phyloP scores from a whole-genome alignment of 2,329 filamentous ascomycete species.

The Rachicladosporium sp. region DNA sequence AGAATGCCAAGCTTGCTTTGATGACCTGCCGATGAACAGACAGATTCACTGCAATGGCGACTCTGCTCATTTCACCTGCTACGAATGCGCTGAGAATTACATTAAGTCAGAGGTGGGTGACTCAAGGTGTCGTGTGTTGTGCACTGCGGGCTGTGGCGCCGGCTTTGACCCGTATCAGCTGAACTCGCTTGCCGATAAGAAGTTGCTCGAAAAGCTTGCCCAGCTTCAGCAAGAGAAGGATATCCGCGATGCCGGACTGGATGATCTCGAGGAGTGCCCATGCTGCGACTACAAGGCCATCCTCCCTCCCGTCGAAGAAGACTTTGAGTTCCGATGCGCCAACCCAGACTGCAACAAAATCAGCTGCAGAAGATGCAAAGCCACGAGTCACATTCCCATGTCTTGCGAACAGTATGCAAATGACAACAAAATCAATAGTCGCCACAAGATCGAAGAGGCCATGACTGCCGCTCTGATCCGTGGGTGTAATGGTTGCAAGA shows the following conservation, averaged over 20 bases:
- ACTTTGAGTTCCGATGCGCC: conserved; percentile 63
- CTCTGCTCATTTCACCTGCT: conserved; percentile 55
- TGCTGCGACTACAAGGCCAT: conserved; percentile 74
- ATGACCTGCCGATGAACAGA: conserved; percentile 51
- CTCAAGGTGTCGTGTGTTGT: conserved; percentile 54
- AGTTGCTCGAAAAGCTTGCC: conserved; percentile 50
- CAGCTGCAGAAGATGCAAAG: conserved; percentile 47
- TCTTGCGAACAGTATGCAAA: conserved; percentile 54
- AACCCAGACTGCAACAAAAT: conserved; percentile 49
- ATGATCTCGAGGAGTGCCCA: conserved; percentile 63
- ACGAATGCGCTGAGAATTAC: conserved; percentile 49
- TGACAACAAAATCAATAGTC: conserved; percentile 47
- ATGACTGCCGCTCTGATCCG: conserved; percentile 71
- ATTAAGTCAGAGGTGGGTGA: conserved; percentile 58
- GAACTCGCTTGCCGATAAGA: conserved; percentile 44
- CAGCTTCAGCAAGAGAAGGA: conserved; percentile 59
- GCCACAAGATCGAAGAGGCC: conserved; percentile 66
- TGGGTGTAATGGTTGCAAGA: conserved; percentile 58
- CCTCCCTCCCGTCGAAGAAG: conserved; percentile 51
- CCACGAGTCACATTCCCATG: conserved; percentile 57
- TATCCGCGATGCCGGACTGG: conserved; percentile 56
- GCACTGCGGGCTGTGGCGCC: conserved; percentile 52
- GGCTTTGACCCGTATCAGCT: conserved; percentile 47
- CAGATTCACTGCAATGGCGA: conserved; percentile 56
- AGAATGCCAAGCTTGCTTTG: conserved; percentile 58